Percentiles rank a stretch among this genome's conserved stretches.
phyloP scores from a whole-genome alignment of 2,329 filamentous ascomycete genomes.

The Aplosporella prunicola region DNA sequence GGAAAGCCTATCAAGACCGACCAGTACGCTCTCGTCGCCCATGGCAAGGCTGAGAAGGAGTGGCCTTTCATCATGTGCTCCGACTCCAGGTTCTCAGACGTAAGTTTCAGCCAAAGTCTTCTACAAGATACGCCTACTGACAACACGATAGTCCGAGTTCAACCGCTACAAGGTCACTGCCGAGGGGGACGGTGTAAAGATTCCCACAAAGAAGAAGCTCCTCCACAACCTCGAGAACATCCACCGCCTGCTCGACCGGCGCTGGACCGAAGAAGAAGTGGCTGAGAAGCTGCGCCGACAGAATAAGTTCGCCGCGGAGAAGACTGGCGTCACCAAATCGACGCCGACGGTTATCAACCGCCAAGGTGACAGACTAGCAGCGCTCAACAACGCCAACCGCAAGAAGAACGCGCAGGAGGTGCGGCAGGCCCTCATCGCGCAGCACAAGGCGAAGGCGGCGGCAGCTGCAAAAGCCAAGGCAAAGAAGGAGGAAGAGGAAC shows the following conservation, averaged over 20 bases:
- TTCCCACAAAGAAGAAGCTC: slow-evolving; percentile 65
- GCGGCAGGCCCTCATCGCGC: slow-evolving; percentile 80
- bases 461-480: no score
- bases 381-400: slow-evolving; percentile 77
- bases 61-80: slow-evolving; percentile 91
- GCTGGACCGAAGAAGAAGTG: slow-evolving; percentile 76
- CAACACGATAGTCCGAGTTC: slow-evolving; percentile 55
- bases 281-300: slow-evolving; percentile 66
- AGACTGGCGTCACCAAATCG: slow-evolving; percentile 52
- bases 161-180: slow-evolving; percentile 70
- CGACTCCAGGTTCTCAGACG: slow-evolving; percentile 74
- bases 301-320: slow-evolving; percentile 47
- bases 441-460: slow-evolving; percentile 38
- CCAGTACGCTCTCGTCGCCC: slow-evolving; percentile 70
- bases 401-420: slow-evolving; percentile 78
- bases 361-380: slow-evolving; percentile 74
- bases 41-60: slow-evolving; percentile 73
- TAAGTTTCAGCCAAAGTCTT: slow-evolving; percentile 30
- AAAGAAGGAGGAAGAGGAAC: no score
- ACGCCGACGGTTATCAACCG: slow-evolving; percentile 42
- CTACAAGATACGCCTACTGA: no score
- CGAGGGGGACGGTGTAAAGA: slow-evolving; percentile 53
- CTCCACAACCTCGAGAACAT: slow-evolving; percentile 70
- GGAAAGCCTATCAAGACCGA: slow-evolving; percentile 75
- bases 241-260: slow-evolving; percentile 65